A percentile compares a stretch with the other conserved stretches of the same genome.
Conservation (phyloP, 768 basidiomycete species). For the Cystobasidium onofrii region DNA sequence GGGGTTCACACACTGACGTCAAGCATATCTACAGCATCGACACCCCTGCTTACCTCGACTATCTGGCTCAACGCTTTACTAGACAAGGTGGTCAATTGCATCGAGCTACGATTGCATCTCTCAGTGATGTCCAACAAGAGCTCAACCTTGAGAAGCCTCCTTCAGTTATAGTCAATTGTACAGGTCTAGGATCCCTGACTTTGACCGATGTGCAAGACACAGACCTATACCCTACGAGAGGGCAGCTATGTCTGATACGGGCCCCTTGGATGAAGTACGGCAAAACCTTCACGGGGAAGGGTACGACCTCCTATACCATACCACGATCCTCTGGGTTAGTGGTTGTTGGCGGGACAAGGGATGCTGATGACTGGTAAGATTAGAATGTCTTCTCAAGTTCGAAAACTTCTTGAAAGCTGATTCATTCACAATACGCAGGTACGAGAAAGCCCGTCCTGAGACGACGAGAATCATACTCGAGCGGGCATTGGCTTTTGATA, state of each 20-base stretch:
- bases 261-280: slow-evolving; percentile 44
- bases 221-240: slow-evolving; percentile 44
- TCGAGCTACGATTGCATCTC: slow-evolving; percentile 38
- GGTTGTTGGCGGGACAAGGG: slow-evolving; percentile 46
- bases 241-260: slow-evolving; percentile 43
- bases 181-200: slow-evolving; percentile 41
- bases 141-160: slow-evolving; percentile 31
- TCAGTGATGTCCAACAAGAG: slow-evolving; percentile 33
- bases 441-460: slow-evolving; percentile 38
- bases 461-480: slow-evolving; percentile 41
- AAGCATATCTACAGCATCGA: slow-evolving; percentile 25
- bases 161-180: slow-evolving; percentile 41
- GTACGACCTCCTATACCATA: slow-evolving; percentile 46
- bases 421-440: too few relatives aligned
- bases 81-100: slow-evolving; percentile 39
- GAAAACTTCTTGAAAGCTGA: too few relatives aligned
- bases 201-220: slow-evolving; percentile 43
- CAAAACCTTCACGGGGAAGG: slow-evolving; percentile 41
- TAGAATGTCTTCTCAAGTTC: not conserved
- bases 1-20: slow-evolving; percentile 11
- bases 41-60: slow-evolving; percentile 40
- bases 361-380: slow-evolving; percentile 44
- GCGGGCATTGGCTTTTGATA: slow-evolving; percentile 34
- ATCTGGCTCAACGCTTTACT: slow-evolving; percentile 39
- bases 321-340: slow-evolving; percentile 45